phyloP scores from a whole-genome alignment of 495 filamentous ascomycete species.

The Penicillium waksmanii region DNA sequence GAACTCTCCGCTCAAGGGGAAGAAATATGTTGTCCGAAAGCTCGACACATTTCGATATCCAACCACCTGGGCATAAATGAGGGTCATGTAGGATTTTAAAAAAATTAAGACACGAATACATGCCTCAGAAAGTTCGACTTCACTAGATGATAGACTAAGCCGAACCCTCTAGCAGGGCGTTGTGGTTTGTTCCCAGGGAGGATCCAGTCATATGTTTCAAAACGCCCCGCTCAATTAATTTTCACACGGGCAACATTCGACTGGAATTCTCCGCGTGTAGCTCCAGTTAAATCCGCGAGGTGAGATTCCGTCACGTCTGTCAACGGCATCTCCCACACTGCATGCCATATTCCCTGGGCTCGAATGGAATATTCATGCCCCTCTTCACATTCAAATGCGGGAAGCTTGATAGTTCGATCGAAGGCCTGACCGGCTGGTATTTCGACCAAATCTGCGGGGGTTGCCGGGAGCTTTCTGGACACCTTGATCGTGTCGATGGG shows the following conservation, averaged over 20 bases:
- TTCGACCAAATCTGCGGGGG: conserved; percentile 44
- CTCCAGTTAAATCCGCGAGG: conserved; percentile 19
- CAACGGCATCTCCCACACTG: conserved; percentile 30
- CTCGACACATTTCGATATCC: too few relatives aligned
- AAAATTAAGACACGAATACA: too few relatives aligned
- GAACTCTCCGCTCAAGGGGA: too few relatives aligned
- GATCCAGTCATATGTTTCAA: background rate
- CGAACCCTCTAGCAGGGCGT: too few relatives aligned
- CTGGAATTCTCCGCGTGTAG: conserved; percentile 25
- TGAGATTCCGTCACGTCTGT: conserved; percentile 27
- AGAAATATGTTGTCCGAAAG: too few relatives aligned
- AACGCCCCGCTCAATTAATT: conserved; percentile 11
- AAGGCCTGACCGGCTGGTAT: conserved; percentile 33
- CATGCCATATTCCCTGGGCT: conserved; percentile 37
- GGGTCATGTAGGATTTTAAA: too few relatives aligned
- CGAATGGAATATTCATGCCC: conserved; percentile 34
- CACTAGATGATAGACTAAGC: too few relatives aligned
- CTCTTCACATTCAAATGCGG: conserved; percentile 19
- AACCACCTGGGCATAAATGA: too few relatives aligned
- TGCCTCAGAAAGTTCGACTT: too few relatives aligned
- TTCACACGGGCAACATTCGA: conserved; percentile 25
- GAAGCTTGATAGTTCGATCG: conserved; percentile 19
- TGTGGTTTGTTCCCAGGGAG: too few relatives aligned
- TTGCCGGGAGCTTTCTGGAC: conserved; percentile 48
- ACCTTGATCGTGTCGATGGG: conserved; percentile 47